Conservation (phyloP, 108 stramenopile species). For the Conticribra weissflogii region DNA sequence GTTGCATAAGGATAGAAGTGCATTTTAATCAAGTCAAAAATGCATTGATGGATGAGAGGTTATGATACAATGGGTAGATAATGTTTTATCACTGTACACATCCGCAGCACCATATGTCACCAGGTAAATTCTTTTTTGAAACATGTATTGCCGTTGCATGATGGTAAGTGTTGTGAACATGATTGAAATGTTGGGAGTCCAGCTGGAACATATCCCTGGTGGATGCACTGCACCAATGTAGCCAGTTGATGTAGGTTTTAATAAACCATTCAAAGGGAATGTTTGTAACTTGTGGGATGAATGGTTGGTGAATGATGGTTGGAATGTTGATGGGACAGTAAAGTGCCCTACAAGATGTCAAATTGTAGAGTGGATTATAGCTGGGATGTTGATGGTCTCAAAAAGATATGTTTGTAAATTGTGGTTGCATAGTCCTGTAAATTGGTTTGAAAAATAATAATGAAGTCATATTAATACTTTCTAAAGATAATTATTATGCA, state of each 20-base stretch:
- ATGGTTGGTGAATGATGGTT: not conserved
- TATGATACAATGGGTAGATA: not conserved
- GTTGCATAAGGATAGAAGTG: not conserved
- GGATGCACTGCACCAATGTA: constrained; percentile 25
- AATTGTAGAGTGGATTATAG: not conserved
- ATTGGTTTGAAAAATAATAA: too few species aligned
- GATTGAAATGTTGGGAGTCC: constrained; percentile 21
- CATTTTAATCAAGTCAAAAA: not conserved
- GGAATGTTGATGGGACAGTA: not conserved
- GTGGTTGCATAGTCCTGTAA: too few species aligned
- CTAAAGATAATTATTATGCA: too few species aligned
- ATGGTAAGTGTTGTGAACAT: constrained; percentile 12
- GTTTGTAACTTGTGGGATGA: not conserved
- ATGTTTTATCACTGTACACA: not conserved
- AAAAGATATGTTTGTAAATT: too few species aligned
- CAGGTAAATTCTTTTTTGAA: constrained; percentile 7
- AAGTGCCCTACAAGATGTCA: not conserved
- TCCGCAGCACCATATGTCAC: not conserved
- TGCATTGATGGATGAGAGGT: not conserved
- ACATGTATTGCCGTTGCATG: constrained; percentile 23
- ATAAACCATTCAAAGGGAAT: constrained; percentile 15
- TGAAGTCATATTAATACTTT: too few species aligned
- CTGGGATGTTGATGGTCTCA: too few species aligned
- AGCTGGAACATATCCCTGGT: constrained; percentile 9
- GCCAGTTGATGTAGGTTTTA: constrained; percentile 22